These are phyloP conservation scores for Leptographium galeiforme DNA, from an alignment of 2,329 filamentous ascomycete species.

Conservation along the genomic window DNA sequence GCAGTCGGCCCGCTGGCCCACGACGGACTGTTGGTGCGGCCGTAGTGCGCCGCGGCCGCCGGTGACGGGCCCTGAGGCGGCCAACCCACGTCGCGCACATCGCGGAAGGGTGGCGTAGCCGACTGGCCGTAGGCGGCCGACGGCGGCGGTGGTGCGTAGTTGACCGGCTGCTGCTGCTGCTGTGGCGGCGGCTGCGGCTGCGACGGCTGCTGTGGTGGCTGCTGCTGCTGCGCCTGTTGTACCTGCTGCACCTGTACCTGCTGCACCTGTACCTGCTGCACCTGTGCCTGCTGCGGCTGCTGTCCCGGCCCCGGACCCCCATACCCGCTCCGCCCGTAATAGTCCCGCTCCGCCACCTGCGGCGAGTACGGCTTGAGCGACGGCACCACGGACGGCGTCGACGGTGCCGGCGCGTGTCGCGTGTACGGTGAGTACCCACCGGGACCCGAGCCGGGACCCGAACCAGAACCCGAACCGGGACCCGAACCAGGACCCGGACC, in stretches of 20 bases:
- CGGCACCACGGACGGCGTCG: constrained; percentile 33
- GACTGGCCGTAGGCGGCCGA: no score
- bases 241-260: constrained; percentile 11
- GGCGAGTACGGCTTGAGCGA: constrained; percentile 33
- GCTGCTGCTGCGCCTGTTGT: constrained; percentile 22
- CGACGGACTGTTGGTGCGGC: not conserved
- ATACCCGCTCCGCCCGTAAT: constrained; percentile 28
- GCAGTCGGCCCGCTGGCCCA: not conserved
- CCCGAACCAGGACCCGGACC: no score
- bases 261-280: constrained; percentile 14
- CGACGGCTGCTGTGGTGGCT: constrained; percentile 20
- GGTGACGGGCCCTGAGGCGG: no score
- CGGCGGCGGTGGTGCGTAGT: no score
- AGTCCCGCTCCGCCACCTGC: constrained; percentile 26
- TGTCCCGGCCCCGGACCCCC: constrained; percentile 4
- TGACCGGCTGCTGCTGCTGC: no score
- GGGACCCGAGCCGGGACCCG: no score
- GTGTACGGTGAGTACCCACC: constrained; percentile 32
- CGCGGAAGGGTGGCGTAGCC: no score
- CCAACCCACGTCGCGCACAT: no score
- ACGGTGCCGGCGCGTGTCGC: constrained; percentile 19
- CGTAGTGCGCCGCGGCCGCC: no score
- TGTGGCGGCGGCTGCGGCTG: constrained; percentile 1
- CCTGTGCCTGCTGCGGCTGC: constrained; percentile 14
- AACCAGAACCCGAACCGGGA: no score